Base-by-base conservation (phyloP, 352 stramenopile species). In the Halophytophthora batemanensis region DNA sequence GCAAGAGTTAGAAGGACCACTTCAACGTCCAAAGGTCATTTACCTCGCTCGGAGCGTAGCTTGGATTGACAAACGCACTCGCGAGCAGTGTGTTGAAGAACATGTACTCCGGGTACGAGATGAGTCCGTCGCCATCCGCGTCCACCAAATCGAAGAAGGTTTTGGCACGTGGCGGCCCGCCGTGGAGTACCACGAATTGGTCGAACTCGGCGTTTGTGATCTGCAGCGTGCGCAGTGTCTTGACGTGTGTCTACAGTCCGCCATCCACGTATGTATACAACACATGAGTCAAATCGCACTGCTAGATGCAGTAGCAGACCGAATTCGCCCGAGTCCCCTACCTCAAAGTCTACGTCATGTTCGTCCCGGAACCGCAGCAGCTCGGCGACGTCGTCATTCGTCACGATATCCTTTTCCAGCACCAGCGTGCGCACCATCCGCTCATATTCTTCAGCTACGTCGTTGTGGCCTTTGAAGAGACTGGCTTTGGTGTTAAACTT, bases 71-170 rank as follows among this genome's bases (percentile, higher is more conserved):
- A n/a, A 37, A 82, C 82, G 56, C 69, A 93, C 83, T 93, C 19
- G 78, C 68, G 8, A 96, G 77, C 36, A 96, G 59, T 40, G 80
- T 93, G 50, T 87, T 86, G 66, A 95, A 94, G 59, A 95, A 90
- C 72, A 93, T 91, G 71, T 90, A 96, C 75, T 96, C 83, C 15
- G 78, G 51, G 61, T 93, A 96, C 50, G 78, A 91, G 51, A 96
- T 95, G 23, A 95, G 62, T 0, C 86, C 86, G 59, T 96, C 86
- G 12, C 84, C 82, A 36, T 96, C 86, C 8, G 82, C 77, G 51
- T 96, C 84, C 33, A 96, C 78, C 33, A 95, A 36, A 42, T 90
- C 82, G 45, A 91, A 93, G 56, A 95, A 96, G 23, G 79, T 82
- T 54, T 87, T 83, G 7, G 61, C 43, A 18, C 67, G 81, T 41